Percentiles rank a stretch among this genome's conserved stretches.
Evolutionary conservation across 2,329 filamentous ascomycete genomes (phyloP).

Genomic region (Fusarium torulosum): DNA sequence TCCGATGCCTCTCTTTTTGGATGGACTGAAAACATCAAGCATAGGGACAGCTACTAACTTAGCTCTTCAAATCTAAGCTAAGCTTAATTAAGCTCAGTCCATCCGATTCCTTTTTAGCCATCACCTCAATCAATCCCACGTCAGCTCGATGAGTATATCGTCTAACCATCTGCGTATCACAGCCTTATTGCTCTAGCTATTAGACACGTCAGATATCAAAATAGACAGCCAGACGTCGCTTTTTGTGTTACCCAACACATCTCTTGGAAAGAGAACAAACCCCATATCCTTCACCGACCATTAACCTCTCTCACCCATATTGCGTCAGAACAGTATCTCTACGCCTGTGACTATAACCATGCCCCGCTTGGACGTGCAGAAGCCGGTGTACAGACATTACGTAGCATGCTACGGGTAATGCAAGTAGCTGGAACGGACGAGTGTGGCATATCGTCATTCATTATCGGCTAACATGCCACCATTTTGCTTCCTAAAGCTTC

Average conservation of each 20-base stretch:
- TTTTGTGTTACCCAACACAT: slow-evolving; percentile 6
- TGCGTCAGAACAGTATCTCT: slow-evolving; percentile 30
- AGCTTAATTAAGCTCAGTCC: slow-evolving; percentile 18
- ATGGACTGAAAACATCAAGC: slow-evolving; percentile 24
- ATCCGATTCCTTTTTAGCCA: slow-evolving; percentile 7
- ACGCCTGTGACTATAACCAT: background rate
- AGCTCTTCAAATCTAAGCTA: background rate
- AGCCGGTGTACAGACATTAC: slow-evolving; percentile 26
- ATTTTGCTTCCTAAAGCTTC: slow-evolving; percentile 15
- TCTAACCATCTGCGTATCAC: slow-evolving; percentile 22
- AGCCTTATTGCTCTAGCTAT: slow-evolving; percentile 7
- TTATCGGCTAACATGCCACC: slow-evolving; percentile 35
- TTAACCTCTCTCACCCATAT: slow-evolving; percentile 19
- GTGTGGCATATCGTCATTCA: slow-evolving; percentile 29
- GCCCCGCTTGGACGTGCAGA: slow-evolving; percentile 29
- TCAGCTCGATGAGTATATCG: slow-evolving; percentile 27
- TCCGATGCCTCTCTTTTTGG: slow-evolving; percentile 4
- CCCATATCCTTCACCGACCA: slow-evolving; percentile 27
- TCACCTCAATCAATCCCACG: slow-evolving; percentile 17
- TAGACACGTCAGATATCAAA: slow-evolving; percentile 22
- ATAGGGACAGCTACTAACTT: background rate
- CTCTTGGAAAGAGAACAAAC: slow-evolving; percentile 8
- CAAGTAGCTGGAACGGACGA: slow-evolving; percentile 33
- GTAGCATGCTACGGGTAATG: slow-evolving; percentile 1
- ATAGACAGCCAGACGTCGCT: background rate